Base-by-base conservation (phyloP, 176 grass and related monocot genomes). In the Otatea glauca region DNA sequence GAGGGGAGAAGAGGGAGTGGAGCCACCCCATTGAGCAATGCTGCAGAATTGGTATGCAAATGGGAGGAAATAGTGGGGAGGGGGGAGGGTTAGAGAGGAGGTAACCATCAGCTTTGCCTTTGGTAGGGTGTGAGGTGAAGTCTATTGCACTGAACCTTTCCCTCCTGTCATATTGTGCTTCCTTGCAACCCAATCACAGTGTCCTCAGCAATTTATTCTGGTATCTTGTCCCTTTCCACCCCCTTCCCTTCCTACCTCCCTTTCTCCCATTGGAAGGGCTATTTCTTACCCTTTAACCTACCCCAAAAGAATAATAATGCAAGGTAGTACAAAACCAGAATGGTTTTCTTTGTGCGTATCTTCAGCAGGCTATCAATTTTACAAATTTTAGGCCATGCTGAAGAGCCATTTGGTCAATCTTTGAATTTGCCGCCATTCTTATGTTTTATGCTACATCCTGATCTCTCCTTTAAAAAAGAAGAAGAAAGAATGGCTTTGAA, bases 211-310 rank as follows among this genome's bases (percentile, higher is more conserved):
- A 86, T 88, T 60, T 68, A 63, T 86, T 88, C 86, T 79, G 93
- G 90, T 94, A 89, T 78, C 53, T 77, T 83, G 88, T 94, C 93
- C 75, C 90, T 86, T 85, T 94, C 93, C 82, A 48, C 78, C 43
- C 75, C 69, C 83, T 21, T 25, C 84, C 83, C 92, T 90, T 88
- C 84, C 84, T 71, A 58, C 68, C 82, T 69, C 68, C 34, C 9
- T 72, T 84, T 79, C 70, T 66, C 60, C 45, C 58, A 35, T 76
- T 76, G 62, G 34, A 85, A 85, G 34, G 44, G 71, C 77, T 49
- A 69, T 70, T 76, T 89, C 70, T 68, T 66, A 89, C 63, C 61
- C 37, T 85, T 85, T 47, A 81, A 69, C 88, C 88, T 76, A 85
- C 51, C 69, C 32, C 59, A 39, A 43, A 67, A 67, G 62, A 74